Base-by-base conservation (phyloP, 192 early-diverging fungal species). In the Coemansia biformis region DNA sequence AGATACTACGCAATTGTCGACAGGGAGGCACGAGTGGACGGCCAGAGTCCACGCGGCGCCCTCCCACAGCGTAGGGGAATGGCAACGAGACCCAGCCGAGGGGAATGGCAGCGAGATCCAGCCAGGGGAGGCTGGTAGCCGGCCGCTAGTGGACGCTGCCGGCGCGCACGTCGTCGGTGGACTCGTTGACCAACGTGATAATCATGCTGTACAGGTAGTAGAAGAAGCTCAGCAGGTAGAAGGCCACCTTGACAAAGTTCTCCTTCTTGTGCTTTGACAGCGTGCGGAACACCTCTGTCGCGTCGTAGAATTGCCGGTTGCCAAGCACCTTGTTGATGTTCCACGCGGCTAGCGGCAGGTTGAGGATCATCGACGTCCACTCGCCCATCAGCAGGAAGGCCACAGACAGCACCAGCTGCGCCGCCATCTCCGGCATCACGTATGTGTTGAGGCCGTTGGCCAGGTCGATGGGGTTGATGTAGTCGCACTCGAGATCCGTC, bases 391-490 rank as follows among this genome's bases (percentile, higher is more conserved):
- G 59, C 21, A 96, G 57, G 62, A 96, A 96, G 65, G 88, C 60
- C 16, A 89, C 67, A 30, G 86, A 81, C 48, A 96, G 72, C 48
- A 91, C 81, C 6, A 81, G 79, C 29, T 99, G 96, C 0, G 83
- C 87, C 41, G 78, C 78, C 76, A 89, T 87, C 60, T 96, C 92
- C 15, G 93, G 96, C 56, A 99, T 57, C 13, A 99, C 93, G 76
- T 93, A 96, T 89, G 85, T 87, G 67, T 98, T 98, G 61, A 98
- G 79, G 54, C 86, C 92, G 72, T 88, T 89, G 76, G 91, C 95
- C 38, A 98, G 82, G 65, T 98, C 96, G 56, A 98, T 98, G 11
- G 96, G 96, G 69, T 98, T 98, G 78, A 98, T 94, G 77, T 98
- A 98, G 59, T 98, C 96, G 76, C 88, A 91, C 79, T 98, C 88